phyloP scores from a whole-genome alignment of 2,329 filamentous ascomycete genomes.

The Mollisiaceae sp. region DNA sequence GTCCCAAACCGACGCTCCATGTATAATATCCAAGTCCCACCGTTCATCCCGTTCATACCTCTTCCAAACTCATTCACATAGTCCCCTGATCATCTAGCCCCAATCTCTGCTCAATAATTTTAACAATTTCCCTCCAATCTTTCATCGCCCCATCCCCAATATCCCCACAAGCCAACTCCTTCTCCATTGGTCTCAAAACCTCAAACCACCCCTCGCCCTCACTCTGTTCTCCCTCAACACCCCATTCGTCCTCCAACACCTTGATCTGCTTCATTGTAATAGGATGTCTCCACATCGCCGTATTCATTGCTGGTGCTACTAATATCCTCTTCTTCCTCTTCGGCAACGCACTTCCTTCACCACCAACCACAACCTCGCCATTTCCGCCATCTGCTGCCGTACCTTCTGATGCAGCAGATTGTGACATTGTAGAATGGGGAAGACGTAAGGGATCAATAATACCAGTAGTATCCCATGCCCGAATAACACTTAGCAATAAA shows the following conservation, averaged over 20 bases:
- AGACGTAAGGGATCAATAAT: constrained; percentile 62
- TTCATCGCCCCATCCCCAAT: constrained; percentile 82
- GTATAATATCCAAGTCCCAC: constrained; percentile 8
- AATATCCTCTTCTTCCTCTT: constrained; percentile 68
- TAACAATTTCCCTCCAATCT: constrained; percentile 78
- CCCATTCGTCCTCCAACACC: constrained; percentile 78
- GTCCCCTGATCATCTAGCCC: neutral
- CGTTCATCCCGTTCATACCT: neutral
- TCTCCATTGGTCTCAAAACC: constrained; percentile 74
- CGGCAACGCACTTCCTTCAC: neutral
- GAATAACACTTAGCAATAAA: constrained; percentile 73
- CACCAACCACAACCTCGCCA: constrained; percentile 1
- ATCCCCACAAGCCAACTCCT: constrained; percentile 84
- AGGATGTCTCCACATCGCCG: constrained; percentile 87
- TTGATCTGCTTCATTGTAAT: constrained; percentile 75
- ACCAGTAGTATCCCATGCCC: constrained; percentile 79
- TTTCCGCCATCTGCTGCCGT: constrained; percentile 6
- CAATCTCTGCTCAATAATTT: constrained; percentile 59
- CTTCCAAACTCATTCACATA: neutral
- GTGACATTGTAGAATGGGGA: neutral
- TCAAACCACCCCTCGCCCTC: constrained; percentile 67
- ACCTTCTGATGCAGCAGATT: neutral
- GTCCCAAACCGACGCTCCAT: neutral
- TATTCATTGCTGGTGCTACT: constrained; percentile 87
- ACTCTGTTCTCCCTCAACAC: constrained; percentile 69